Evolutionary conservation across 768 basidiomycete genomes (phyloP).

Genomic region (Russula virescens): DNA sequence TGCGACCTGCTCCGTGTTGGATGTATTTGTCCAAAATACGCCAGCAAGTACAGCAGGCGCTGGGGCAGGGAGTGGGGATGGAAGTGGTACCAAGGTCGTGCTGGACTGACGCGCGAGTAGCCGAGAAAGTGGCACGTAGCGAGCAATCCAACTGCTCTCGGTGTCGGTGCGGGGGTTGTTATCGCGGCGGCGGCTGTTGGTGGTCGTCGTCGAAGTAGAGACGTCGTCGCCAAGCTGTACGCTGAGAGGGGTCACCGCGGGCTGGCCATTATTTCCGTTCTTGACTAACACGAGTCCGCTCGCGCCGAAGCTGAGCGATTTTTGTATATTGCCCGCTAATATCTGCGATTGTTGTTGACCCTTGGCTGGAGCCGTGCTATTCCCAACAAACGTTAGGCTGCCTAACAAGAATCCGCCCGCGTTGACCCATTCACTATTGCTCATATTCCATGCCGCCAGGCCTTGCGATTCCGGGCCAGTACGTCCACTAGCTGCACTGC

Average conservation of each 20-base stretch:
- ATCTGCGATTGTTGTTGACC: conserved; percentile 45
- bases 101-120: conserved; percentile 51
- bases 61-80: conserved; percentile 46
- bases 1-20: conserved; percentile 56
- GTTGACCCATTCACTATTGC: conserved; percentile 58
- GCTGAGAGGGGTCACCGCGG: conserved; percentile 55
- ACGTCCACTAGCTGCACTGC: conserved; percentile 33
- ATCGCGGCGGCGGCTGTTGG: conserved; percentile 37
- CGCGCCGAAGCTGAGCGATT: conserved; percentile 61
- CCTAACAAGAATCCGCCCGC: conserved; percentile 70
- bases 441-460: conserved; percentile 70
- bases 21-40: conserved; percentile 82
- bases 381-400: conserved; percentile 61
- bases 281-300: conserved; percentile 74
- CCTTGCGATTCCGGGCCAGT: conserved; percentile 46
- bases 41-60: conserved; percentile 84
- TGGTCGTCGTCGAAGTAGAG: conserved; percentile 29
- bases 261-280: conserved; percentile 50
- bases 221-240: conserved; percentile 46
- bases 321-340: conserved; percentile 60
- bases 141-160: conserved; percentile 45
- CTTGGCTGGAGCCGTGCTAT: conserved; percentile 48
- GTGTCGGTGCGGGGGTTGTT: conserved; percentile 34
- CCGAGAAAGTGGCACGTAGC: conserved; percentile 36
- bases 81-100: conserved; percentile 45